phyloP scores from a whole-genome alignment of 140 eudicot genomes.

The Anethum foeniculum region DNA sequence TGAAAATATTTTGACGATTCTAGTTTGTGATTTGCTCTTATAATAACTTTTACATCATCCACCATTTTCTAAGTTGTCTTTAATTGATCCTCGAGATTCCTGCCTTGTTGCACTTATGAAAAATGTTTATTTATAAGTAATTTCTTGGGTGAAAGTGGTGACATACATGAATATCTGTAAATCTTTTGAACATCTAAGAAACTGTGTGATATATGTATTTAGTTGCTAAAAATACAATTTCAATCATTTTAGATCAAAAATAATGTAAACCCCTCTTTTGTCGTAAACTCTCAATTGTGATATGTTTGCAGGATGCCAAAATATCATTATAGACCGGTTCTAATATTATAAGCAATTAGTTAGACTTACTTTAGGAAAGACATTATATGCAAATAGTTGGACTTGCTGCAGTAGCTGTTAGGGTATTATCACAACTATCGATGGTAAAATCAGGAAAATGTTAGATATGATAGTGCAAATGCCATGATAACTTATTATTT shows the following conservation, averaged over 20 bases:
- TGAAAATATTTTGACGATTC: too few species aligned
- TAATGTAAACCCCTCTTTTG: too few species aligned
- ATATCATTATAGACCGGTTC: too few species aligned
- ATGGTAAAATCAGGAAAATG: neutral
- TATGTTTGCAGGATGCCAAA: too few species aligned
- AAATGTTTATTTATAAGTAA: neutral
- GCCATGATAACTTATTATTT: neutral
- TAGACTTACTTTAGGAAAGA: neutral
- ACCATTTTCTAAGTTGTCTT: neutral
- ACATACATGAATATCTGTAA: neutral
- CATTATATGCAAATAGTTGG: neutral
- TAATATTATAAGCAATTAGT: neutral
- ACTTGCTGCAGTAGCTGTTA: neutral
- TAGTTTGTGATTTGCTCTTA: too few species aligned
- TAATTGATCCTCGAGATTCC: neutral
- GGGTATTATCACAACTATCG: too few species aligned
- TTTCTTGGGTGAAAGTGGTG: neutral
- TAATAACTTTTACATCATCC: too few species aligned
- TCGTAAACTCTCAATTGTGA: too few species aligned
- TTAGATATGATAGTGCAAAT: neutral
- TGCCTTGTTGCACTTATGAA: neutral
- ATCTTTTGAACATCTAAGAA: too few species aligned
- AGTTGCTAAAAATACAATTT: too few species aligned
- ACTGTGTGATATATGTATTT: too few species aligned
- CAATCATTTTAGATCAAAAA: too few species aligned